Percentiles rank a stretch among this genome's conserved stretches.
These are phyloP conservation scores for Cystoderma amianthinum DNA, from an alignment of 768 basidiomycete species.

Conservation along the genomic window DNA sequence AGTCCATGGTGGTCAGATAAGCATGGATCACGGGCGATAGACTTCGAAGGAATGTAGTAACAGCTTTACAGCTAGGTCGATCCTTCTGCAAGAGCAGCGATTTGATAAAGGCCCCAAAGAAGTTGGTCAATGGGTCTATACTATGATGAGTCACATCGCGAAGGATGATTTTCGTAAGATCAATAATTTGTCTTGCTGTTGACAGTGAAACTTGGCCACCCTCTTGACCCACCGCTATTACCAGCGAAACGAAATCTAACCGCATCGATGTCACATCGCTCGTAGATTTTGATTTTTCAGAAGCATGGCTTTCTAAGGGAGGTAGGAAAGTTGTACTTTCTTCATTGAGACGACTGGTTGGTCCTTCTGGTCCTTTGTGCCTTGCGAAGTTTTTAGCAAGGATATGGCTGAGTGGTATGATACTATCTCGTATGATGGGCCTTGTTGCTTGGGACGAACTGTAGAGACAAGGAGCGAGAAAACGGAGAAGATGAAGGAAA, in stretches of 20 bases:
- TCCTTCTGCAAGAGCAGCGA: constrained; percentile 41
- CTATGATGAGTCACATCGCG: constrained; percentile 39
- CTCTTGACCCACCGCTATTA: constrained; percentile 38
- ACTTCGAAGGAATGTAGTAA: constrained; percentile 44
- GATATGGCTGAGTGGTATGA: constrained; percentile 57
- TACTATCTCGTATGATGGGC: constrained; percentile 56
- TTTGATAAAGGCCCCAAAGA: constrained; percentile 47
- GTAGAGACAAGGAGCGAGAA: constrained; percentile 51
- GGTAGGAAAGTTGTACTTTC: constrained; percentile 14
- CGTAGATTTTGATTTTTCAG: constrained; percentile 38
- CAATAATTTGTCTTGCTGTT: constrained; percentile 39
- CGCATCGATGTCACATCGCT: constrained; percentile 56
- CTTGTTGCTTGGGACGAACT: constrained; percentile 45
- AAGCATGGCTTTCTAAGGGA: constrained; percentile 23
- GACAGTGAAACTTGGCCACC: constrained; percentile 41
- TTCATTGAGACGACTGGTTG: constrained; percentile 21
- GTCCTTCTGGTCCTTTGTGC: constrained; percentile 33
- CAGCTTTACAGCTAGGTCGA: constrained; percentile 37
- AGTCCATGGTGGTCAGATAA: constrained; percentile 44
- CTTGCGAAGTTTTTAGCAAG: constrained; percentile 38
- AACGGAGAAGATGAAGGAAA: constrained; percentile 57
- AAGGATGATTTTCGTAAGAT: constrained; percentile 48
- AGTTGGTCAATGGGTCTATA: constrained; percentile 34
- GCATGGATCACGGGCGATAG: constrained; percentile 48
- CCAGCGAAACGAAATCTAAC: constrained; percentile 54